Conservation (phyloP, 768 basidiomycete genomes). For the Trametes cubensis region DNA sequence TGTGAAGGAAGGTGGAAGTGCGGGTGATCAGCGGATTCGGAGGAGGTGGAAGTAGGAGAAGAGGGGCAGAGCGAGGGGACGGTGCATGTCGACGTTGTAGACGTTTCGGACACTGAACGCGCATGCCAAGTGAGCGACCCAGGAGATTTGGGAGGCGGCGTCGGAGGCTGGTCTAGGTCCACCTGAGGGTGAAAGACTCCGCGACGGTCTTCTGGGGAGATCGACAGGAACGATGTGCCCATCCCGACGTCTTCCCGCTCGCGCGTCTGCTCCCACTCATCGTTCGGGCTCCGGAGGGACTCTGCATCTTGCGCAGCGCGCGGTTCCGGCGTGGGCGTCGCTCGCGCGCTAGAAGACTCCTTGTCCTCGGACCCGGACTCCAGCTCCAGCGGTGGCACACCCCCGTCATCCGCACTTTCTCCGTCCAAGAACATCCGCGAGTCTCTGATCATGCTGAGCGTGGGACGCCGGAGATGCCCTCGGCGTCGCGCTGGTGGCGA, state of each 20-base stretch:
- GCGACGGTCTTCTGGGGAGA: constrained; percentile 9
- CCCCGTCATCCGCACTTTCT: constrained; percentile 18
- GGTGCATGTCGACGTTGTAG: constrained; percentile 10
- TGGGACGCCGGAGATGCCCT: constrained; percentile 24
- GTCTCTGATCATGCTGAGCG: constrained; percentile 31
- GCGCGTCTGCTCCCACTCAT: neutral
- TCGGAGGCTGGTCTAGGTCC: constrained; percentile 11
- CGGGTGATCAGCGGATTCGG: constrained; percentile 13
- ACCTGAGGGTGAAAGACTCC: neutral
- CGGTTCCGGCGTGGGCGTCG: constrained; percentile 1
- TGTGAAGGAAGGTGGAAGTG: neutral
- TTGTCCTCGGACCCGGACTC: constrained; percentile 6
- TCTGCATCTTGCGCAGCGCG: neutral
- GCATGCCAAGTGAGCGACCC: constrained; percentile 7
- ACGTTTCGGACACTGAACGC: constrained; percentile 17
- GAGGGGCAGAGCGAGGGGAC: constrained; percentile 20
- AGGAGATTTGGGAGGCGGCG: constrained; percentile 16
- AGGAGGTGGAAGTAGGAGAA: constrained; percentile 16
- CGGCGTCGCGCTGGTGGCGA: constrained; percentile 22
- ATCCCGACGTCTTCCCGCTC: constrained; percentile 1
- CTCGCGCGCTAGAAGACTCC: constrained; percentile 12
- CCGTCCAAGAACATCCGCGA: constrained; percentile 26
- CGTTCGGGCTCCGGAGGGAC: neutral
- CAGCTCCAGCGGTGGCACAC: constrained; percentile 1
- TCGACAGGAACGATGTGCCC: constrained; percentile 16